Percentiles rank a stretch among this genome's conserved stretches.
Evolutionary conservation across 371 early-diverging fungal genomes (phyloP).

Genomic region (Mortierella polycephala): DNA sequence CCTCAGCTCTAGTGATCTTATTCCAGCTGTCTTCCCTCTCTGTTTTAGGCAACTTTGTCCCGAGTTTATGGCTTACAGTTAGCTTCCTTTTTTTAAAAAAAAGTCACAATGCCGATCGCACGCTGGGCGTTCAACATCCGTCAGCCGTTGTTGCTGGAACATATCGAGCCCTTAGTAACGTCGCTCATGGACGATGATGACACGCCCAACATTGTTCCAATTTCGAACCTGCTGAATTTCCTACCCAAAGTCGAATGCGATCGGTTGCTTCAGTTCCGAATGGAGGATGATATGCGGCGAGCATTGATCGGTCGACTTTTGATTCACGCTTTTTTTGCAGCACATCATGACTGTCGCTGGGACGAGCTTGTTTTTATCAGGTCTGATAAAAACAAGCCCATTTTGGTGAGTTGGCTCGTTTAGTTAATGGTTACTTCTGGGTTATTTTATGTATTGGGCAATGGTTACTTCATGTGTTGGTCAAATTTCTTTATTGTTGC

Average conservation of each 20-base stretch:
- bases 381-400: slow-evolving; percentile 35
- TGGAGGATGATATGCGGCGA: slow-evolving; percentile 44
- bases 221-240: slow-evolving; percentile 44
- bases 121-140: slow-evolving; percentile 55
- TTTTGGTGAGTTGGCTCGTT: slow-evolving; percentile 45
- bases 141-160: slow-evolving; percentile 42
- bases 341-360: slow-evolving; percentile 34
- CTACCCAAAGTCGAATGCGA: slow-evolving; percentile 43
- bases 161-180: slow-evolving; percentile 40
- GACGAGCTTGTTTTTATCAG: slow-evolving; percentile 35
- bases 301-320: slow-evolving; percentile 44
- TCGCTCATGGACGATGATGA: slow-evolving; percentile 32
- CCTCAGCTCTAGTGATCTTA: no score
- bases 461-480: not conserved
- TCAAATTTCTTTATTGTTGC: no score
- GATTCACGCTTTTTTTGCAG: slow-evolving; percentile 49
- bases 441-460: not conserved
- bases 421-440: not conserved
- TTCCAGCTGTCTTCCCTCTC: no score
- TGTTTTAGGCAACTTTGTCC: no score
- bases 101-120: slow-evolving; percentile 35
- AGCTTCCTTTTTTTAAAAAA: not conserved
- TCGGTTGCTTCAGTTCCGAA: slow-evolving; percentile 28
- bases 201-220: slow-evolving; percentile 41
- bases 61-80: no score